Base-by-base conservation (phyloP, 2,329 filamentous ascomycete species). In the Sclerotinia spermophila region DNA sequence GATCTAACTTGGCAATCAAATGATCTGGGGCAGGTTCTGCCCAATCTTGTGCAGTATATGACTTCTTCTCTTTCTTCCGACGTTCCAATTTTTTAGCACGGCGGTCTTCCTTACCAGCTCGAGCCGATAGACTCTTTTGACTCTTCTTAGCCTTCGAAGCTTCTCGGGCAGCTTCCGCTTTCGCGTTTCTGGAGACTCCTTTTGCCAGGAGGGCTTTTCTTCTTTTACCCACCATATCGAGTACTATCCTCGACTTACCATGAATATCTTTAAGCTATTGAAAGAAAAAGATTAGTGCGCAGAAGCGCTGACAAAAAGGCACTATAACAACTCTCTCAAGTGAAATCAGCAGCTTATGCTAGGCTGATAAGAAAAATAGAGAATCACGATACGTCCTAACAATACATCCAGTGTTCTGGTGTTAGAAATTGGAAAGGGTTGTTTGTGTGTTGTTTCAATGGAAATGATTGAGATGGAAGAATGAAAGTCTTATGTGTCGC, bases 1-100 rank as follows among this genome's bases (percentile, higher is more conserved):
- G 65, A 61, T 78, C 76, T 61, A 79, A 71, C 67, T 74, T 78
- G n/a, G 76, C 79, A 48, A 78, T 74, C 15, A 80, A 73, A 67
- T 78, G 77, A 13, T 76, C 64, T 15, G 77, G 78, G 35, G 75
- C 73, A 59, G 76, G 76, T 44, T 68, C 71, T 48, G 75, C 75
- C 78, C 78, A 79, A 58, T 72, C 68, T n/a, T 75, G 71, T 40
- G 76, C 74, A 38, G 75, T 77, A 69, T 73, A 74, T 33, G 59
- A 64, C 48, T 69, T 76, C 69, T 74, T 79, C 64, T 78, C 77
- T 58, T 74, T 74, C 67, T 68, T 78, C 15, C 78, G 74, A 42
- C 68, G 74, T 64, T 76, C 75, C 24, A 77, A 38, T 70, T 79
- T 79, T 24, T 71, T 72, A 64, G 70, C 70, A 51, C 75, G 75